Percentiles rank a stretch among this genome's conserved stretches.
phyloP scores from a whole-genome alignment of 1,139 yeast species.

The Pichia kudriavzevii region DNA sequence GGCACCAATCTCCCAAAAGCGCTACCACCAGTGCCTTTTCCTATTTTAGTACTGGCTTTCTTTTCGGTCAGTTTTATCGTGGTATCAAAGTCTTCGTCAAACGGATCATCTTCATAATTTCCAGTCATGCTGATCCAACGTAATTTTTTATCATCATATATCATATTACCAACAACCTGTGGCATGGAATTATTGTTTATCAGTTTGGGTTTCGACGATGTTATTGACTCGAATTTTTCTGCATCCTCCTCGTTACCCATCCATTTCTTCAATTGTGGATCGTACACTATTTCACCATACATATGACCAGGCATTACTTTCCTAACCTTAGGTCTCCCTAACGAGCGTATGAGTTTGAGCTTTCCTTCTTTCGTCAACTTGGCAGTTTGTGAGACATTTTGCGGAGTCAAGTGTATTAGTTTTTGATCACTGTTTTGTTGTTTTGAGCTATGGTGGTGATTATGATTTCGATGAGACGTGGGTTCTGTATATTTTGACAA shows the following conservation, averaged over 20 bases:
- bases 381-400: slow-evolving; percentile 18
- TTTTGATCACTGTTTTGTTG: neutral
- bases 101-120: slow-evolving; percentile 33
- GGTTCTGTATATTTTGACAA: slow-evolving; percentile 23
- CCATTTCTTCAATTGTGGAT: slow-evolving; percentile 46
- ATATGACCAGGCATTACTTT: slow-evolving; percentile 25
- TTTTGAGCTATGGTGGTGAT: neutral
- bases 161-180: slow-evolving; percentile 41
- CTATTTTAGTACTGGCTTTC: neutral
- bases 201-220: slow-evolving; percentile 17
- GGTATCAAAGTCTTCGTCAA: slow-evolving; percentile 28
- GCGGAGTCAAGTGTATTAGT: neutral
- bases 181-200: slow-evolving; percentile 14
- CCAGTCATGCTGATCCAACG: slow-evolving; percentile 40
- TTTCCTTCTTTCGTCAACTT: slow-evolving; percentile 26
- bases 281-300: slow-evolving; percentile 40
- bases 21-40: slow-evolving; percentile 1
- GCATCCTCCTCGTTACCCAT: slow-evolving; percentile 54
- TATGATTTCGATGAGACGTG: slow-evolving; percentile 5
- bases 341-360: slow-evolving; percentile 22
- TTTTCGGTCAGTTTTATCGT: neutral
- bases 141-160: slow-evolving; percentile 46
- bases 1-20: slow-evolving; percentile 12
- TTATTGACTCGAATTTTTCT: slow-evolving; percentile 33
- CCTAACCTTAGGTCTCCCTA: slow-evolving; percentile 21